phyloP scores from a whole-genome alignment of 805 yeast genomes.

The Pichia rugopelliculosa region DNA sequence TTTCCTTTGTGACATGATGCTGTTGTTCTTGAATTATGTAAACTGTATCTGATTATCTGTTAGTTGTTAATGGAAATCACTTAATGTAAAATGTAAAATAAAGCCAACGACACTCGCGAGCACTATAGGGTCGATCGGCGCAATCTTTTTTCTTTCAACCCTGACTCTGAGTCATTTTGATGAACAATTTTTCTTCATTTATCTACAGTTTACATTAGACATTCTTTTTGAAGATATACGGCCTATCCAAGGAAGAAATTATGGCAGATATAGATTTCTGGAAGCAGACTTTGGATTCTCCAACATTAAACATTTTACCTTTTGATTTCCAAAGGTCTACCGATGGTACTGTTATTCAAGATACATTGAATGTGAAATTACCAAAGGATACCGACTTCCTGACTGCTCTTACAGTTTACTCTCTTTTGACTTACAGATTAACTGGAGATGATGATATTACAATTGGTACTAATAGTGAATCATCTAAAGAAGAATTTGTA shows the following conservation, averaged over 20 bases:
- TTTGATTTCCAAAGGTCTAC: constrained; percentile 79
- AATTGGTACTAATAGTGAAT: constrained; percentile 65
- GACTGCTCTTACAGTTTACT: constrained; percentile 57
- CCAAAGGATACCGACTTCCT: constrained; percentile 30
- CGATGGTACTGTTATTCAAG: constrained; percentile 59
- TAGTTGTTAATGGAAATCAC: too few species aligned
- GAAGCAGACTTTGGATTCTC: constrained; percentile 60
- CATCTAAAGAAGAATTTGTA: constrained; percentile 43
- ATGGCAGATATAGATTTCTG: constrained; percentile 38
- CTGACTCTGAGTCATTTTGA: not conserved
- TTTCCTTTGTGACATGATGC: constrained; percentile 41
- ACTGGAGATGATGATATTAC: constrained; percentile 94
- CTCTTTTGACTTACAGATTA: constrained; percentile 64
- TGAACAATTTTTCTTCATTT: too few species aligned
- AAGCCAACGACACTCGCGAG: not conserved
- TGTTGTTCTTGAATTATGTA: not conserved
- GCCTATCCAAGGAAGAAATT: not conserved
- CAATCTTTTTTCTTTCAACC: not conserved
- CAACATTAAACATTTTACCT: constrained; percentile 83
- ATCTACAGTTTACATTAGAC: too few species aligned
- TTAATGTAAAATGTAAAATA: not conserved
- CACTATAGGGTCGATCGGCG: not conserved
- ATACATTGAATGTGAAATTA: constrained; percentile 26
- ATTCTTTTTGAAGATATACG: not conserved
- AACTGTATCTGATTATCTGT: not conserved